Evolutionary conservation across 345 rosid species (phyloP).

Genomic region (Anastatica hierochuntica): DNA sequence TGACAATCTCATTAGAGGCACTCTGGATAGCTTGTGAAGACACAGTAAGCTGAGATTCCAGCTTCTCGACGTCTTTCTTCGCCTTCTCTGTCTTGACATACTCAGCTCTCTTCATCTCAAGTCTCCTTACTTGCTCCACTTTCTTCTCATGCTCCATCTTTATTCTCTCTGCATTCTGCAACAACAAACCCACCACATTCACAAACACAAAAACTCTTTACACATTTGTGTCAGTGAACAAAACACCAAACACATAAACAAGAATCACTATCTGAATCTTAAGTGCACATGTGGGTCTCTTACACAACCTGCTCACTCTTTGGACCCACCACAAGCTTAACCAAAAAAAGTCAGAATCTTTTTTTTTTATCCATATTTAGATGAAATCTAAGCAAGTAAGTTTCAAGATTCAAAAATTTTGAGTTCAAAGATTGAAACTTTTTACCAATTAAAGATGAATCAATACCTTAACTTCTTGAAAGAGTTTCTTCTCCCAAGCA

Average conservation of each 20-base stretch:
- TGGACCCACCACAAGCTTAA: constrained; percentile 23
- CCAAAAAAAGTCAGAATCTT: constrained; percentile 4
- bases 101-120: constrained; percentile 78
- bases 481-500: constrained; percentile 97
- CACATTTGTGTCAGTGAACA: constrained; percentile 17
- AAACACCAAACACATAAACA: no score
- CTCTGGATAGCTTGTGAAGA: constrained; percentile 75
- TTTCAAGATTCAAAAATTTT: constrained; percentile 14
- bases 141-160: constrained; percentile 84
- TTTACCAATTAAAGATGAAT: neutral
- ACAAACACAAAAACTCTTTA: constrained; percentile 7
- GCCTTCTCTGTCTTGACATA: constrained; percentile 74
- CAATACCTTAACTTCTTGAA: constrained; percentile 80
- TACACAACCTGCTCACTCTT: constrained; percentile 20
- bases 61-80: constrained; percentile 72
- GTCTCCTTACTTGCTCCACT: constrained; percentile 60
- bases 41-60: constrained; percentile 79
- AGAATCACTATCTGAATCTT: constrained; percentile 1
- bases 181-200: constrained; percentile 16
- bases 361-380: constrained; percentile 11
- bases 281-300: constrained; percentile 27
- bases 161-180: constrained; percentile 54
- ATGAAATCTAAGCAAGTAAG: constrained; percentile 7
- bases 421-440: neutral
- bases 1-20: constrained; percentile 71